Evolutionary conservation across 257 asterid genomes (phyloP), one percentile per base, ranked within the genome.

Genomic region (Solanum bulbocastanum): DNA sequence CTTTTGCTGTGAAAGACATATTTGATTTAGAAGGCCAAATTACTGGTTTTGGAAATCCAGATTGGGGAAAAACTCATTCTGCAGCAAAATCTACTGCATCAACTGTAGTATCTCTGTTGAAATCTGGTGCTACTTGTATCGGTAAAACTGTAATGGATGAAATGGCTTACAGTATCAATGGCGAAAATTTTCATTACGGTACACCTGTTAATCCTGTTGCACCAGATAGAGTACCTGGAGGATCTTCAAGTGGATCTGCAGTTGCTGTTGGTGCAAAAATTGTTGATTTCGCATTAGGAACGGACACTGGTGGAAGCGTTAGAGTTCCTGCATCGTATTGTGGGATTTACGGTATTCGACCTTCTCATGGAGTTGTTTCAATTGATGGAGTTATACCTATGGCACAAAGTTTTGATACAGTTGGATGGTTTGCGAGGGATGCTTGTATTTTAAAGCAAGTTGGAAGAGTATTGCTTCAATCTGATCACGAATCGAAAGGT

Each of bases 211-310:
- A 96, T 91, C 98, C 98, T 35, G 90, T 94, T 90, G 96, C 98
- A 37, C 87, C 92, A 75, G 98, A 96, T 87, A 88, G 98, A 86
- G 95, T 96, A 87, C 99, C 99, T 35, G 99, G 99, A 86, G 98
- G 99, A 58, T 96, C 99, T 32, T 96, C 99, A 37, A 96, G 98
- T 88, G 99, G 99, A 85, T 95, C 99, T 78, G 99, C 99, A 18
- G 98, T 94, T 32, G 95, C 98, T 5, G 99, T 96, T 89, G 98
- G 93, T 69, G 96, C 98, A 71, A 88, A 20, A 86, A 93, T 93
- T 86, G 94, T 92, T 3, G 98, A 96, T 94, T 95, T 96, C 92
- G 92, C 99, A 83, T 89, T 96, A 84, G 99, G 99, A 85, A 96
- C 99, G 4, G 99, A 95, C 78, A 95, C 99, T 60, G 98, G 99